These are phyloP conservation scores for Pleurotus sapidus DNA, from an alignment of 768 basidiomycete genomes.

Conservation along the genomic window DNA sequence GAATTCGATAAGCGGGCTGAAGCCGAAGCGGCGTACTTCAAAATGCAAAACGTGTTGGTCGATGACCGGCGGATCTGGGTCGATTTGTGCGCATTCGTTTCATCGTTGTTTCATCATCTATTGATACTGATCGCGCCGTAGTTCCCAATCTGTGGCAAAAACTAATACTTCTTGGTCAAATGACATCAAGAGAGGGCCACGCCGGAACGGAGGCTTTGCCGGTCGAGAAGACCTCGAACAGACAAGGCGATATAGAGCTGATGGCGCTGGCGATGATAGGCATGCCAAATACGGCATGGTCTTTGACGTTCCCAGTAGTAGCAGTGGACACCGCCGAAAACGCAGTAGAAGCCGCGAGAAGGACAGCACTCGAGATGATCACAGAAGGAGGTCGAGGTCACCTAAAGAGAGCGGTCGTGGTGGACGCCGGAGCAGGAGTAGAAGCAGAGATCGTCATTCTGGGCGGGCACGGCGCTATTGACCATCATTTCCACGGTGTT, in stretches of 20 bases:
- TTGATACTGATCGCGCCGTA: constrained; percentile 22
- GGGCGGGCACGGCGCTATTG: background rate
- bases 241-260: constrained; percentile 64
- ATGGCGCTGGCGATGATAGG: constrained; percentile 19
- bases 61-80: constrained; percentile 99
- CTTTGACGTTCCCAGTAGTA: constrained; percentile 65
- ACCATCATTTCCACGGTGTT: background rate
- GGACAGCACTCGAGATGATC: constrained; percentile 18
- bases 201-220: constrained; percentile 47
- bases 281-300: constrained; percentile 70
- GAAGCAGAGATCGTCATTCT: constrained; percentile 24
- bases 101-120: background rate
- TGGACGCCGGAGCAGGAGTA: constrained; percentile 21
- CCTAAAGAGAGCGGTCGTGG: constrained; percentile 19
- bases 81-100: constrained; percentile 76
- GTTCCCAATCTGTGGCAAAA: constrained; percentile 93
- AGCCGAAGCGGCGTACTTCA: constrained; percentile 98
- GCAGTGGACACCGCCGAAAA: constrained; percentile 38
- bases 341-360: constrained; percentile 52
- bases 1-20: constrained; percentile 94
- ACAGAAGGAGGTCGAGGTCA: constrained; percentile 35
- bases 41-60: constrained; percentile 99
- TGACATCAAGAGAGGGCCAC: constrained; percentile 53
- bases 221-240: constrained; percentile 75
- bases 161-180: constrained; percentile 84